Percentiles rank a stretch among this genome's conserved stretches.
Evolutionary conservation across 2,329 filamentous ascomycete genomes (phyloP).

Genomic region (Botryotinia narcissicola): DNA sequence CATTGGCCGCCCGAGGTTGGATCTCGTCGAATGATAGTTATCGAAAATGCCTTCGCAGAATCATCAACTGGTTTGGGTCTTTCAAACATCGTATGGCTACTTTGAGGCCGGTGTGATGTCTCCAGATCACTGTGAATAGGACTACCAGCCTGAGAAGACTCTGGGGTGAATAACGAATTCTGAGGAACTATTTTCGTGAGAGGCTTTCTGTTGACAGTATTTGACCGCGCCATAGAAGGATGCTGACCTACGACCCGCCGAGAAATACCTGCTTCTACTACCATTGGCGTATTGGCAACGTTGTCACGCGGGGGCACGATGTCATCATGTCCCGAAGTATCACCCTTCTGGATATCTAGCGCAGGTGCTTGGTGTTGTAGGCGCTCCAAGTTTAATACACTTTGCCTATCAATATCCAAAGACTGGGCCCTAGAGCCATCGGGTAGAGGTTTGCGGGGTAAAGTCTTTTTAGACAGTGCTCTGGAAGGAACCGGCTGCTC

Average conservation of each 20-base stretch:
- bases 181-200: conserved; percentile 24
- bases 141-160: not conserved
- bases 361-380: not conserved
- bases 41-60: conserved; percentile 30
- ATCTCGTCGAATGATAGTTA: conserved; percentile 68
- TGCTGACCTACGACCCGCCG: conserved; percentile 25
- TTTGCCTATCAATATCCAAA: conserved; percentile 25
- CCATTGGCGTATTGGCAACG: conserved; percentile 10
- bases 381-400: conserved; percentile 6
- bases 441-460: conserved; percentile 38
- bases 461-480: conserved; percentile 28
- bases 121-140: not conserved
- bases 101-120: conserved; percentile 5
- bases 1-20: conserved; percentile 67
- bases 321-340: conserved; percentile 1
- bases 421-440: conserved; percentile 31
- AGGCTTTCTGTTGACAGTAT: conserved; percentile 24
- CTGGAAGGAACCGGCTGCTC: conserved; percentile 21
- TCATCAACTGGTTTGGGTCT: conserved; percentile 10
- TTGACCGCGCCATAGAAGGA: conserved; percentile 17
- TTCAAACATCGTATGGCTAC: conserved; percentile 18
- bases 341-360: conserved; percentile 12
- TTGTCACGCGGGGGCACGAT: not conserved
- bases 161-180: not conserved
- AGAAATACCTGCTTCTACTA: conserved; percentile 27